phyloP scores from a whole-genome alignment of 257 asterid genomes.

The Echium plantagineum region DNA sequence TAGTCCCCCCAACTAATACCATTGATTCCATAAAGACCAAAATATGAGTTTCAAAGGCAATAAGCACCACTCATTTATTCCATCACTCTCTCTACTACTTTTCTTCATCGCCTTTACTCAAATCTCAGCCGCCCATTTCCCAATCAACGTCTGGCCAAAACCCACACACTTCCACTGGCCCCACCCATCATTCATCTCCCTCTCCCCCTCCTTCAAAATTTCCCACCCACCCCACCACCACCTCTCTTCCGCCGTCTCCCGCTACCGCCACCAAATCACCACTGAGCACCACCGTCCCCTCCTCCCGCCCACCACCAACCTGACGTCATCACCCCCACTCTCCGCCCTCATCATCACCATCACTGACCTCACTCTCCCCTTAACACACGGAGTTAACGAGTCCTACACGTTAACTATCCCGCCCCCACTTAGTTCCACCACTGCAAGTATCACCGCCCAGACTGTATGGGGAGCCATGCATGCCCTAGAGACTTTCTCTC shows the following conservation, averaged over 20 bases:
- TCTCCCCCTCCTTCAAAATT: conserved; percentile 56
- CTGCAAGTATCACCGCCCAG: conserved; percentile 32
- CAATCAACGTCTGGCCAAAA: conserved; percentile 83
- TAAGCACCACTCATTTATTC: neutral
- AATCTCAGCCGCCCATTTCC: conserved; percentile 43
- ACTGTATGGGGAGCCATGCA: conserved; percentile 93
- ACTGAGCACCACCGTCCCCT: conserved; percentile 45
- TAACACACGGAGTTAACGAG: conserved; percentile 65
- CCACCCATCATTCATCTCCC: conserved; percentile 36
- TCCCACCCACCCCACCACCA: conserved; percentile 30
- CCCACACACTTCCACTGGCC: conserved; percentile 71
- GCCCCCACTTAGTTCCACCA: conserved; percentile 7
- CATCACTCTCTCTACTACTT: neutral
- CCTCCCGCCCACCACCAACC: conserved; percentile 37
- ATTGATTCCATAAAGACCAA: neutral
- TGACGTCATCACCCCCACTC: conserved; percentile 38
- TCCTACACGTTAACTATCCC: conserved; percentile 63
- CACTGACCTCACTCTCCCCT: conserved; percentile 30
- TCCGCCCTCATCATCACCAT: conserved; percentile 26
- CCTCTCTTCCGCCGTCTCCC: conserved; percentile 51
- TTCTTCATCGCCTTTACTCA: neutral
- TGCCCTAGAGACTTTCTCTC: conserved; percentile 82
- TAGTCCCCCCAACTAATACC: too few species aligned
- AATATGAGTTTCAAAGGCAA: neutral
- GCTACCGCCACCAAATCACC: conserved; percentile 37